Percentiles rank a stretch among this genome's conserved stretches.
Conservation (phyloP, 2,329 filamentous ascomycete species). For the Huntiella bhutanensis region DNA sequence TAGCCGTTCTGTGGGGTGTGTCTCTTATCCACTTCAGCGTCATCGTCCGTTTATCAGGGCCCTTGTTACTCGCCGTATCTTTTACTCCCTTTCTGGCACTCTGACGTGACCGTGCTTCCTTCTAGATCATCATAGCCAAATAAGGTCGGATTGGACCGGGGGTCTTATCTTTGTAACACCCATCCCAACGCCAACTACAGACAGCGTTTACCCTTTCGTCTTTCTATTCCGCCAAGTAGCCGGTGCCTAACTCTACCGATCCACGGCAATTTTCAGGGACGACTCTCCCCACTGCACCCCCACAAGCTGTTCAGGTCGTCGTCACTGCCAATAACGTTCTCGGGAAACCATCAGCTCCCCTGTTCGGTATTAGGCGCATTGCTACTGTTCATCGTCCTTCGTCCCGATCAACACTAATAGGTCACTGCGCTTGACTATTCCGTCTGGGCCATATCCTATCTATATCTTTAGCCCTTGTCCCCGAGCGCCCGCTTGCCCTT, state of each 20-base stretch:
- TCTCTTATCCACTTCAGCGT: too few relatives aligned
- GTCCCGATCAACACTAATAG: too few relatives aligned
- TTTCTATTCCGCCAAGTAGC: background rate
- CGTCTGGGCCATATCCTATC: background rate
- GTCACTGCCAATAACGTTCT: too few relatives aligned
- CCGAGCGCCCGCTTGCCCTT: slow-evolving; percentile 16
- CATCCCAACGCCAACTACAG: background rate
- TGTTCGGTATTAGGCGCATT: too few relatives aligned
- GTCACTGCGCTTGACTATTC: too few relatives aligned
- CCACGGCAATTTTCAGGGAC: background rate
- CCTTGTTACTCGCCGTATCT: background rate
- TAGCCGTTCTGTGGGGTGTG: too few relatives aligned
- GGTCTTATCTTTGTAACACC: slow-evolving; percentile 2
- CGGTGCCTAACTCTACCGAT: too few relatives aligned
- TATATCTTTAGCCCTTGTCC: slow-evolving; percentile 7
- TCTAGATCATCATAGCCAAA: background rate
- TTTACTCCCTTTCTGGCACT: background rate
- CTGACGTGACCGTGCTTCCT: slow-evolving; percentile 1
- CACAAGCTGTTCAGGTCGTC: too few relatives aligned
- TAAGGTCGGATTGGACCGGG: background rate
- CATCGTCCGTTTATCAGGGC: background rate
- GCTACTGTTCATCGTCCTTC: too few relatives aligned
- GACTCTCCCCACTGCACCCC: background rate
- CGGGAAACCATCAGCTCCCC: too few relatives aligned
- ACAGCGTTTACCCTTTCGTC: background rate